phyloP scores from a whole-genome alignment of 768 basidiomycete genomes.

The Artomyces pyxidatus region DNA sequence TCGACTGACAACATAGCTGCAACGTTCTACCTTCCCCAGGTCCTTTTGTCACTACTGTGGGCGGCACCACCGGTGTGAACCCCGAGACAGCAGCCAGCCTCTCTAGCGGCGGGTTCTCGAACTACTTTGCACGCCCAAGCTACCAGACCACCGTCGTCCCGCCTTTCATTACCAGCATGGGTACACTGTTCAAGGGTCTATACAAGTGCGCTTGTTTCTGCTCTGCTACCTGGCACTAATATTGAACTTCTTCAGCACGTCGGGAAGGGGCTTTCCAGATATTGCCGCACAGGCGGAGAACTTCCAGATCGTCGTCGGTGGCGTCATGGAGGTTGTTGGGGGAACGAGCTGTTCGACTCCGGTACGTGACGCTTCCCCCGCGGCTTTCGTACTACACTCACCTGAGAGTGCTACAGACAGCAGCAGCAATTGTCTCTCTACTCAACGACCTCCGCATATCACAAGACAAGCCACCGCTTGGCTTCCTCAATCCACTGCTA shows the following conservation, averaged over 20 bases:
- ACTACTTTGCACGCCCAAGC: constrained; percentile 23
- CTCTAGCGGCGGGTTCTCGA: constrained; percentile 66
- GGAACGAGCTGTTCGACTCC: constrained; percentile 32
- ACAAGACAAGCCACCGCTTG: constrained; percentile 24
- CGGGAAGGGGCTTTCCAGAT: constrained; percentile 27
- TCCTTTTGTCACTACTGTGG: constrained; percentile 62
- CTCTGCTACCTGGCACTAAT: not conserved
- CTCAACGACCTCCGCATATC: constrained; percentile 30
- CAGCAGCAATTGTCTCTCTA: constrained; percentile 28
- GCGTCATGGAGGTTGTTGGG: constrained; percentile 32
- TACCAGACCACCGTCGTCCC: constrained; percentile 25
- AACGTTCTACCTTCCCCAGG: constrained; percentile 10
- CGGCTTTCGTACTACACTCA: not conserved
- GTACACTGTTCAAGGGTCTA: constrained; percentile 37
- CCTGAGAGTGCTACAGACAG: constrained; percentile 5
- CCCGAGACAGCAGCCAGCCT: constrained; percentile 54
- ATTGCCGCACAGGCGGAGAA: constrained; percentile 37
- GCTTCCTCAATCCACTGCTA: constrained; percentile 32
- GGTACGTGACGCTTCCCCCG: constrained; percentile 1
- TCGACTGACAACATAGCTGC: not conserved
- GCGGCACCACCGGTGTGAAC: constrained; percentile 45
- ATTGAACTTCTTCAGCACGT: constrained; percentile 1
- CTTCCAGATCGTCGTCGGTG: constrained; percentile 54
- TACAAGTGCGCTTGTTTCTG: constrained; percentile 37
- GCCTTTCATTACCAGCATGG: constrained; percentile 29